Percentiles rank a stretch among this genome's conserved stretches.
phyloP scores from a whole-genome alignment of 1,284 basidiomycete species.

The Exobasidium cylindrosporum region DNA sequence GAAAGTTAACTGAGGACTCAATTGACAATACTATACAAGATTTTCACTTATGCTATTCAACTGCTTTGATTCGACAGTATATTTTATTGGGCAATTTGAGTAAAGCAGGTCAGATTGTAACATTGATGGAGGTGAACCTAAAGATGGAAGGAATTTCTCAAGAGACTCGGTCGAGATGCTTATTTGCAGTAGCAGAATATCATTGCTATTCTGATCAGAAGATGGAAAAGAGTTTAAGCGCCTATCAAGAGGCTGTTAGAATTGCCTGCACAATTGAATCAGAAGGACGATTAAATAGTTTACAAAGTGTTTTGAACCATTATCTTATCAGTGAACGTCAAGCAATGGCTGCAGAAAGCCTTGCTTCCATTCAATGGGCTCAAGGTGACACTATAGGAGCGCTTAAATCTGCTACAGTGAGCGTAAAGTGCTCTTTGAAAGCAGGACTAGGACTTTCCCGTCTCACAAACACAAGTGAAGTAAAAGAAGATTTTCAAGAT shows the following conservation, averaged over 20 bases:
- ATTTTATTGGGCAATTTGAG: not conserved
- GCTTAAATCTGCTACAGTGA: not conserved
- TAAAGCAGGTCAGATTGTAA: not conserved
- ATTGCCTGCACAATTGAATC: not conserved
- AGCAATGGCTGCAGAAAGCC: not conserved
- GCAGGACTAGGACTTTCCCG: not conserved
- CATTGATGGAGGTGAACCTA: not conserved
- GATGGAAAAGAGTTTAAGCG: not conserved
- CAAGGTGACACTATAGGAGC: not conserved
- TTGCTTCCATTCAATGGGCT: slow-evolving; percentile 1
- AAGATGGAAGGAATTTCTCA: not conserved
- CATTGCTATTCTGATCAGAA: not conserved
- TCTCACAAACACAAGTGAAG: not conserved
- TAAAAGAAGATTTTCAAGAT: too few species aligned
- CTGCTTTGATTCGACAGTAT: slow-evolving; percentile 5
- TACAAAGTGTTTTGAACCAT: not conserved
- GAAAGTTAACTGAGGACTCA: slow-evolving; percentile 11
- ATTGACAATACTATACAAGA: not conserved
- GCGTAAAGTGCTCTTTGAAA: slow-evolving; percentile 2
- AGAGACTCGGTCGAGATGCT: not conserved
- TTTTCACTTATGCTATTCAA: not conserved
- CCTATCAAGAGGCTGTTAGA: not conserved
- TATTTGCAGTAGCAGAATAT: slow-evolving; percentile 2
- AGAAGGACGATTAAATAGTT: not conserved
- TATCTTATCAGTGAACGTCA: not conserved